phyloP scores from a whole-genome alignment of 1,284 basidiomycete species.

The Phaffia rhodozyma region DNA sequence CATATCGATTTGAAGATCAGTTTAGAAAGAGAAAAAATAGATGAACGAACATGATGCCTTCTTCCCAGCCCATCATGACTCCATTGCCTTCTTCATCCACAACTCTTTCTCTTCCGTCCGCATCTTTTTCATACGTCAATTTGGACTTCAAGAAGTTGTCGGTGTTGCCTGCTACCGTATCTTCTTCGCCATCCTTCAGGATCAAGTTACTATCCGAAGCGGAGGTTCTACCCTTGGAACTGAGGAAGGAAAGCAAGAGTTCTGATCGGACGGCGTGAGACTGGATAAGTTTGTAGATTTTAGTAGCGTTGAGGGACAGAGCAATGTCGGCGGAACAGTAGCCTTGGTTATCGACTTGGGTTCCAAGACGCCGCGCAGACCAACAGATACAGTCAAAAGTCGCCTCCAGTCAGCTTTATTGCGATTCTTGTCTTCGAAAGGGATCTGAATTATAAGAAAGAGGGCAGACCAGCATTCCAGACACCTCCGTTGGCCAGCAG shows the following conservation, averaged over 20 bases:
- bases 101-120: slow-evolving; percentile 56
- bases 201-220: slow-evolving; percentile 22
- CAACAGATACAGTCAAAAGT: slow-evolving; percentile 17
- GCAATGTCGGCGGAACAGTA: slow-evolving; percentile 81
- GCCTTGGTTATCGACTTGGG: slow-evolving; percentile 58
- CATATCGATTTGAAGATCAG: no score
- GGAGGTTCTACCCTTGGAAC: slow-evolving; percentile 17
- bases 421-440: neutral
- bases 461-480: slow-evolving; percentile 68
- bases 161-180: slow-evolving; percentile 60
- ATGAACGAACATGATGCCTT: neutral
- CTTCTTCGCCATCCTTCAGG: slow-evolving; percentile 41
- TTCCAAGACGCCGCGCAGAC: neutral
- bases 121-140: slow-evolving; percentile 59
- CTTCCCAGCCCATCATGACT: slow-evolving; percentile 73
- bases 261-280: slow-evolving; percentile 75
- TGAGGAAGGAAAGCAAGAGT: slow-evolving; percentile 16
- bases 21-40: no score
- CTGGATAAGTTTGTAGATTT: slow-evolving; percentile 61
- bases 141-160: slow-evolving; percentile 60
- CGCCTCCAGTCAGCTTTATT: neutral
- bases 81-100: slow-evolving; percentile 49
- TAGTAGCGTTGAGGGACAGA: slow-evolving; percentile 63
- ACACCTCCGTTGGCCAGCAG: slow-evolving; percentile 72
- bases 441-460: neutral